A percentile compares a stretch with the other conserved stretches of the same genome.
Conservation (phyloP, 108 stramenopile genomes). For the Parietichytrium sp. region DNA sequence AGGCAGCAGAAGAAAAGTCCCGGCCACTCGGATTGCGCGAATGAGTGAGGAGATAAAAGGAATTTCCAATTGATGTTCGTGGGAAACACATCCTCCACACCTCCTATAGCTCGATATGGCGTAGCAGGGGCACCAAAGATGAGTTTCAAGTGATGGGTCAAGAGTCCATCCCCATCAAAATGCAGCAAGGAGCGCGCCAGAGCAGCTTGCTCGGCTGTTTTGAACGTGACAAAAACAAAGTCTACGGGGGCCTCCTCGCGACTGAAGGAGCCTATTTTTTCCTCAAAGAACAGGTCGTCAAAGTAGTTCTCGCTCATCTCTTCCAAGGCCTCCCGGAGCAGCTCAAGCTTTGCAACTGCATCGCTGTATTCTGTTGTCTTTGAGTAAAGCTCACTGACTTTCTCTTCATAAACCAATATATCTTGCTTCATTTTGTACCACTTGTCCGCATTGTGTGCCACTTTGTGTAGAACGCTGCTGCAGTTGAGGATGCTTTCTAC, state of each 20-base stretch:
- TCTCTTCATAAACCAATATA: background rate
- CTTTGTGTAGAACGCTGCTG: background rate
- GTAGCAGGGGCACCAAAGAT: constrained; percentile 27
- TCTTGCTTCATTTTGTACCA: background rate
- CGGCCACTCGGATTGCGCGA: constrained; percentile 1
- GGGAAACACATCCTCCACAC: background rate
- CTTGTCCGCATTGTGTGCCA: background rate
- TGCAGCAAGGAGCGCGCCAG: constrained; percentile 12
- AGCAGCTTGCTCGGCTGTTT: background rate
- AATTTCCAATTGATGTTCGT: background rate
- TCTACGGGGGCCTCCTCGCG: background rate
- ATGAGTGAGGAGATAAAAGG: background rate
- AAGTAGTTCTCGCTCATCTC: background rate
- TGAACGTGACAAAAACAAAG: background rate
- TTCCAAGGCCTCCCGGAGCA: background rate
- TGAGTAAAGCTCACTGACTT: background rate
- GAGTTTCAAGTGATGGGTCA: background rate
- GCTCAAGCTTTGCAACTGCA: background rate
- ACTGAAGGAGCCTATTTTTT: background rate
- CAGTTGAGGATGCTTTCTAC: background rate
- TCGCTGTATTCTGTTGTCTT: background rate
- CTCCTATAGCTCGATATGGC: background rate
- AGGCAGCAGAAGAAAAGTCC: background rate
- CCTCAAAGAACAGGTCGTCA: constrained; percentile 2
- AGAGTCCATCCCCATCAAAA: background rate